A percentile compares a stretch with the other conserved stretches of the same genome.
phyloP scores from a whole-genome alignment of 768 basidiomycete genomes.

The Calvatia gigantea region DNA sequence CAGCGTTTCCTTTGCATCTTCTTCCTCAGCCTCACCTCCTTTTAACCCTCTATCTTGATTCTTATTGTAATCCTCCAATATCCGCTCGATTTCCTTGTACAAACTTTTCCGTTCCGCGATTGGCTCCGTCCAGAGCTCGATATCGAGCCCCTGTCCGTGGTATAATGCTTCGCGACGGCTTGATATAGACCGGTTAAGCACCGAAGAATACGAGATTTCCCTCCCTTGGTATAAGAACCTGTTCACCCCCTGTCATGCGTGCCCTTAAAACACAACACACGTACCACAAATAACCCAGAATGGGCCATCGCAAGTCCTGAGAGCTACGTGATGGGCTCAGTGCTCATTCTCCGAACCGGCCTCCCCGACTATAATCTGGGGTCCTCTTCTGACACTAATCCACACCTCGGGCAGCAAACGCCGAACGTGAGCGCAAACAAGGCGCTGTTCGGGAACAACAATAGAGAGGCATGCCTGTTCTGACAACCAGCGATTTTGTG shows the following conservation, averaged over 20 bases:
- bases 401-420: too few species aligned
- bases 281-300: conserved; percentile 59
- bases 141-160: conserved; percentile 52
- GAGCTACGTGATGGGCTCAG: conserved; percentile 71
- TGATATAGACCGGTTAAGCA: conserved; percentile 56
- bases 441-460: too few species aligned
- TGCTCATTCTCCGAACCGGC: too few species aligned
- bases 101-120: conserved; percentile 46
- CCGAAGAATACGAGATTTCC: conserved; percentile 63
- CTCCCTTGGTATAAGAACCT: conserved; percentile 61
- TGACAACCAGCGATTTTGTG: too few species aligned
- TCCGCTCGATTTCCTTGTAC: conserved; percentile 49
- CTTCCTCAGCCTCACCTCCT: conserved; percentile 22
- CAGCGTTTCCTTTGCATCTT: neutral
- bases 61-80: conserved; percentile 61
- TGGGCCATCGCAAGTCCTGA: conserved; percentile 57
- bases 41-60: conserved; percentile 33
- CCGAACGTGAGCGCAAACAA: too few species aligned
- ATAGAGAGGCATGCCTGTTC: too few species aligned
- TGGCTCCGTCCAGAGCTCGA: conserved; percentile 57
- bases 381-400: too few species aligned
- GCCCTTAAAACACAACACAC: neutral
- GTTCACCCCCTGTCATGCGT: neutral
- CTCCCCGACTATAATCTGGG: too few species aligned
- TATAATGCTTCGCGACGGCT: conserved; percentile 54